Percentiles rank a stretch among this genome's conserved stretches.
These are phyloP conservation scores for Amesomyces nigricolor DNA, from an alignment of 2,329 filamentous ascomycete species.

Conservation along the genomic window DNA sequence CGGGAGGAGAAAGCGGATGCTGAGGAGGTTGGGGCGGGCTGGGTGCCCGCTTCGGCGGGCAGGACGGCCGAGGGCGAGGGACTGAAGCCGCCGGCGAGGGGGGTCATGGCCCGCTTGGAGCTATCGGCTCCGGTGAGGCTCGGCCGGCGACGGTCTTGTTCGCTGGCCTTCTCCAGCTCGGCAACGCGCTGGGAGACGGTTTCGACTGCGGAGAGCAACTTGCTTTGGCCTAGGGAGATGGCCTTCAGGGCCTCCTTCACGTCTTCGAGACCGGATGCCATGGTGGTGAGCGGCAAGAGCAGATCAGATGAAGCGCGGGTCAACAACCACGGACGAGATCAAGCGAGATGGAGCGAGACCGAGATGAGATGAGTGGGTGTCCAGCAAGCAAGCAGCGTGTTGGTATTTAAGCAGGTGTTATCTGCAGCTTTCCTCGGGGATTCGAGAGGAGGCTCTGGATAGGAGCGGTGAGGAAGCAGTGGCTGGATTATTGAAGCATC, in stretches of 20 bases:
- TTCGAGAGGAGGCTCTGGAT: no score
- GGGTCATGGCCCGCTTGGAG: slow-evolving; percentile 10
- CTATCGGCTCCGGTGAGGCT: slow-evolving; percentile 1
- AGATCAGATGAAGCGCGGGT: not conserved
- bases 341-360: not conserved
- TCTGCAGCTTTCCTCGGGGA: not conserved
- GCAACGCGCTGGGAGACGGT: slow-evolving; percentile 32
- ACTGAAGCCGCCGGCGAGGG: slow-evolving; percentile 20
- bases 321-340: not conserved
- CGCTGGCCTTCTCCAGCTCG: slow-evolving; percentile 21
- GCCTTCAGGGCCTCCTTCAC: slow-evolving; percentile 30
- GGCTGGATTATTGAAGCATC: not conserved
- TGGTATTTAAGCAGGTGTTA: not conserved
- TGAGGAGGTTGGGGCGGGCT: slow-evolving; percentile 24
- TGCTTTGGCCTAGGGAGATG: slow-evolving; percentile 39
- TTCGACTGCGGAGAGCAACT: slow-evolving; percentile 38
- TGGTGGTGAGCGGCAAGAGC: not conserved
- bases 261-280: slow-evolving; percentile 31
- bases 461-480: not conserved
- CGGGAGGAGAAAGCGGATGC: slow-evolving; percentile 43
- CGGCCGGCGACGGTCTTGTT: slow-evolving; percentile 3
- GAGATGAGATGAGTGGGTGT: not conserved
- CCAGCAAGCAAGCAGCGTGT: not conserved
- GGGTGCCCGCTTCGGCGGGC: slow-evolving; percentile 24
- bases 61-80: slow-evolving; percentile 24